Evolutionary conservation across 345 rosid genomes (phyloP), one percentile per base, ranked within the genome.

Genomic region (Kandelia obovata): DNA sequence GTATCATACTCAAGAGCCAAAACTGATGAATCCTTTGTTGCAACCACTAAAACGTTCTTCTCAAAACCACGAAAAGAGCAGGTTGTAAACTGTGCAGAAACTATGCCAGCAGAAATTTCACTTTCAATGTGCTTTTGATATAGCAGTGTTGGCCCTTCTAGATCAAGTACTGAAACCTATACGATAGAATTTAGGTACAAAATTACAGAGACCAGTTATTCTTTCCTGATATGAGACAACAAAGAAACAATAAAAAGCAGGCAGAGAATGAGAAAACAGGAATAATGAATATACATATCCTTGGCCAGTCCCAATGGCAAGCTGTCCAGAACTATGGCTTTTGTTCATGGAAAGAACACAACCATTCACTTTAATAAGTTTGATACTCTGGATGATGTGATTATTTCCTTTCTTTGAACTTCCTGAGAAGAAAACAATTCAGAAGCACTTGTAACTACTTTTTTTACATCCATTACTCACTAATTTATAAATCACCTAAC

Each of bases 11-110:
- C 97, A 20, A 94, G 72, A 64, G 84, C 87, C 79, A 88, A 62
- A 68, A 91, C 85, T 5, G 97, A 89, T 3, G 97, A 91, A 73
- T 91, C 97, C 78, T 82, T 89, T 16, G 92, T 88, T 35, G 92
- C 91, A 67, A 87, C 86, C 73, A 87, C 85, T 70, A 94, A 78
- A 52, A 81, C 74, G 31, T 89, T 94, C 89, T 89, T 89, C 81
- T 89, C 90, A 52, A 91, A 94, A 55, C 87, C 91, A 73, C 86
- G 96, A 60, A 88, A 72, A 75, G 30, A 73, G 68, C 89, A 89
- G 75, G 87, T 84, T 71, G 84, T 88, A 73, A 78, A 88, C 69
- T 87, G 92, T 78, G 84, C 71, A 43, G 96, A 84, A 72, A 83
- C 76, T 66, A 91, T 82, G 57, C 95, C 88, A 65, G 84, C 56